phyloP scores from a whole-genome alignment of 192 early-diverging fungal species.

The Thamnidium elegans region DNA sequence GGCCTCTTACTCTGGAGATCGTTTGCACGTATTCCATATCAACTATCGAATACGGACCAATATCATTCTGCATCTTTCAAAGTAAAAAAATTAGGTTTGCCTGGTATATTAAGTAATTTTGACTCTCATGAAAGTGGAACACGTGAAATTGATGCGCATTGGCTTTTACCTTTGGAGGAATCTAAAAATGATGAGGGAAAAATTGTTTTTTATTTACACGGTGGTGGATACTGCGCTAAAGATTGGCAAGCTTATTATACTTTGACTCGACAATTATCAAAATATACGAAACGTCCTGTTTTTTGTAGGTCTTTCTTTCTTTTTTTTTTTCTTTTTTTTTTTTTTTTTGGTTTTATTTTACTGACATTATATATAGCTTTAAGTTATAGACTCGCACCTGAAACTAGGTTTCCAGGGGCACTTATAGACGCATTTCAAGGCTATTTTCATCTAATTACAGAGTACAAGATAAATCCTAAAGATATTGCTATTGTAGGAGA shows the following conservation, averaged over 20 bases:
- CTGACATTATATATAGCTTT: neutral
- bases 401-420: slow-evolving; percentile 2
- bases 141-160: slow-evolving; percentile 11
- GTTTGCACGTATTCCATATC: neutral
- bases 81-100: neutral
- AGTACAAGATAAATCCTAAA: slow-evolving; percentile 48
- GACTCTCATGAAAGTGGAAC: neutral
- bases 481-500: slow-evolving; percentile 67
- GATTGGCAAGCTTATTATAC: neutral
- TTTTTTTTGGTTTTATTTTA: neutral
- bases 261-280: neutral
- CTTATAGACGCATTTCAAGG: slow-evolving; percentile 5
- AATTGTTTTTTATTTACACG: slow-evolving; percentile 16
- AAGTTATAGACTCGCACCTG: neutral
- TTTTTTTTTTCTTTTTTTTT: neutral
- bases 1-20: neutral
- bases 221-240: slow-evolving; percentile 8
- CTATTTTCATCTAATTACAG: slow-evolving; percentile 36
- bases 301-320: slow-evolving; percentile 10
- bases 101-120: slow-evolving; percentile 6
- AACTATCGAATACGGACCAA: neutral
- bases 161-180: neutral
- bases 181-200: neutral
- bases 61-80: neutral
- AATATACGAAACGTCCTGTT: slow-evolving; percentile 1